Conservation (phyloP, 2,329 filamentous ascomycete species). For the Daldinia sp. region DNA sequence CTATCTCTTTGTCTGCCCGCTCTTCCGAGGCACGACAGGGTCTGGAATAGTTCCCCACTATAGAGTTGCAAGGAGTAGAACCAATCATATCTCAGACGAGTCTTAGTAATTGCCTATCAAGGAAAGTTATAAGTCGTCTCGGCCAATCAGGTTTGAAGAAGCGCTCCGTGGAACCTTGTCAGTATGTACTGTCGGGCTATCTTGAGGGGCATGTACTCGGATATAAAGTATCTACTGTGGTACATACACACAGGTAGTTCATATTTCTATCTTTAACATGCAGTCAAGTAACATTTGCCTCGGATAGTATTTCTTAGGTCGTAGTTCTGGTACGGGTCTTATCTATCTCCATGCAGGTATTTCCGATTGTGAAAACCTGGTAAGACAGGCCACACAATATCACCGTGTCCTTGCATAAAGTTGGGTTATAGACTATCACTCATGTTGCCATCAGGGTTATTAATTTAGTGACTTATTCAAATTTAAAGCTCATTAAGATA, state of each 20-base stretch:
- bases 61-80: constrained; percentile 1
- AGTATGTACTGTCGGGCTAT: not conserved
- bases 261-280: not conserved
- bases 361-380: not conserved
- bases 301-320: not conserved
- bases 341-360: not conserved
- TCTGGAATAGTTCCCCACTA: not conserved
- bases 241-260: not conserved
- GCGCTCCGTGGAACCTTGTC: not conserved
- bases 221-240: too few relatives aligned
- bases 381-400: not conserved
- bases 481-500: too few relatives aligned
- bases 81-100: not conserved
- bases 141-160: not conserved
- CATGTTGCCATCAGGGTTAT: not conserved
- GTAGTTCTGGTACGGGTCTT: not conserved
- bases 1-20: not conserved
- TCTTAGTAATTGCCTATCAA: constrained; percentile 4
- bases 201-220: not conserved
- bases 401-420: not conserved
- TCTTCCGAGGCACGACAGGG: not conserved
- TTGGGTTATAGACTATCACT: not conserved
- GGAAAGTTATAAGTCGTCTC: not conserved
- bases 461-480: not conserved
- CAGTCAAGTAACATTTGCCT: not conserved